Evolutionary conservation across 2,329 filamentous ascomycete genomes (phyloP).

Genomic region (Pseudocercospora fuligena): DNA sequence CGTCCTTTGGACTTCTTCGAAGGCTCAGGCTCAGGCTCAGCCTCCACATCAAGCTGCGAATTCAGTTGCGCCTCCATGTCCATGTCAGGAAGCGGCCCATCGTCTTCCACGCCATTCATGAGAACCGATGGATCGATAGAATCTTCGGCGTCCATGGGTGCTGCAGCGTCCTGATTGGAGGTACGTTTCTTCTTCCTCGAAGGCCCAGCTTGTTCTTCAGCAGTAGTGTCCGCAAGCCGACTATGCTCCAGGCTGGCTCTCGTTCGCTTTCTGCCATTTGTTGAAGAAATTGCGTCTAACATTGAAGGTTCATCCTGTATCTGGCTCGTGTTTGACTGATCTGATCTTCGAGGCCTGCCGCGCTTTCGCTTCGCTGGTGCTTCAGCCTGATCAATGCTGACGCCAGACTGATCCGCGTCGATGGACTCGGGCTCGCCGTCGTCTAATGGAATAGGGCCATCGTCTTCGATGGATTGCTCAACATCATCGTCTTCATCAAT

Average conservation of each 20-base stretch:
- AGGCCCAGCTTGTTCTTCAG: conserved; percentile 16
- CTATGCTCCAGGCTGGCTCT: conserved; percentile 25
- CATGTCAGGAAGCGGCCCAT: conserved; percentile 14
- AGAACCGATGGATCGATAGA: conserved; percentile 22
- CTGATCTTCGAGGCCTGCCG: conserved; percentile 29
- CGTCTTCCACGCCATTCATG: conserved; percentile 22
- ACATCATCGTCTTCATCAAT: conserved; percentile 24
- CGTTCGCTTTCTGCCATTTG: conserved; percentile 26
- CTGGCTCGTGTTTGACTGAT: conserved; percentile 28
- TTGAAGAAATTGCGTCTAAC: not conserved
- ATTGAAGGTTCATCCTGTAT: conserved; percentile 6
- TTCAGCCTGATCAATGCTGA: conserved; percentile 20
- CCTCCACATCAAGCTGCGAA: conserved; percentile 21
- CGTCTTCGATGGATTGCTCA: conserved; percentile 30
- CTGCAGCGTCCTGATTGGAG: conserved; percentile 19
- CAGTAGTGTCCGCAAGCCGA: conserved; percentile 16
- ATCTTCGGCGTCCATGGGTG: conserved; percentile 21
- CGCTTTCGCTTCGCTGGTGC: conserved; percentile 21
- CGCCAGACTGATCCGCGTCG: conserved; percentile 21
- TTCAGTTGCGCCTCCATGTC: conserved; percentile 26
- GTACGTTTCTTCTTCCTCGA: conserved; percentile 27
- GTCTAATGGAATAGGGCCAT: conserved; percentile 23
- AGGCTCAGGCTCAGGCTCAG: conserved; percentile 13
- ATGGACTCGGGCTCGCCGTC: conserved; percentile 20
- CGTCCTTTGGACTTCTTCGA: conserved; percentile 23